phyloP scores from a whole-genome alignment of 495 filamentous ascomycete species.

The Entonaema liquescens region DNA sequence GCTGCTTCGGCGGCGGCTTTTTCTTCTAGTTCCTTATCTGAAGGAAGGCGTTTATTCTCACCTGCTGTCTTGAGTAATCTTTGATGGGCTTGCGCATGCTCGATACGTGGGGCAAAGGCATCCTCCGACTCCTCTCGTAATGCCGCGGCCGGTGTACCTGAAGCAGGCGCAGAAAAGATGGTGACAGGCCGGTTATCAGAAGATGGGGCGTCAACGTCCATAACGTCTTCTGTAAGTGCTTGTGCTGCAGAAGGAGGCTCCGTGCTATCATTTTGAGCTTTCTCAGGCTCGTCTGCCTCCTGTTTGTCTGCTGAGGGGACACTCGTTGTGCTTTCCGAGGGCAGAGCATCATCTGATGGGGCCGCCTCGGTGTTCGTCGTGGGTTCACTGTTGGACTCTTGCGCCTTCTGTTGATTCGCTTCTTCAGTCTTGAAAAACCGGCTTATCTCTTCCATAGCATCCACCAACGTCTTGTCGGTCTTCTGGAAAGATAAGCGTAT shows the following conservation, averaged over 20 bases:
- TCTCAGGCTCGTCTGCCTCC: constrained; percentile 8
- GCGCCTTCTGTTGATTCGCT: constrained; percentile 16
- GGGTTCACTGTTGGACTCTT: constrained; percentile 7
- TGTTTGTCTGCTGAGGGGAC: constrained; percentile 4
- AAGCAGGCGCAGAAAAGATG: constrained; percentile 79
- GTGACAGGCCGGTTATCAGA: constrained; percentile 61
- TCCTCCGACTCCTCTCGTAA: constrained; percentile 68
- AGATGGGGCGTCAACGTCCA: constrained; percentile 43
- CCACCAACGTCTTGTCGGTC: constrained; percentile 80
- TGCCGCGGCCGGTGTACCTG: constrained; percentile 77
- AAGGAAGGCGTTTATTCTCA: constrained; percentile 73
- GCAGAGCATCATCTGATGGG: constrained; percentile 18
- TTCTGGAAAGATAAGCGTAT: constrained; percentile 77
- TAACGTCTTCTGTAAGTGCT: constrained; percentile 32
- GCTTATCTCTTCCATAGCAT: constrained; percentile 83
- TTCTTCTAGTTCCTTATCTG: constrained; percentile 71
- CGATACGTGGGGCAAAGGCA: constrained; percentile 84
- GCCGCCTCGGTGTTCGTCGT: constrained; percentile 12
- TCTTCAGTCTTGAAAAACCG: constrained; percentile 67
- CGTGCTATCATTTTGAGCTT: constrained; percentile 1
- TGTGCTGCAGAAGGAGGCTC: constrained; percentile 6
- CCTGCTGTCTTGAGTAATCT: constrained; percentile 68
- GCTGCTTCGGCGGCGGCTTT: constrained; percentile 66
- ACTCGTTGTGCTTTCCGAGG: not conserved
- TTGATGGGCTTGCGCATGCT: constrained; percentile 85